A percentile compares a stretch with the other conserved stretches of the same genome.
Conservation (phyloP, 768 basidiomycete genomes). For the Dentipellis sp. region DNA sequence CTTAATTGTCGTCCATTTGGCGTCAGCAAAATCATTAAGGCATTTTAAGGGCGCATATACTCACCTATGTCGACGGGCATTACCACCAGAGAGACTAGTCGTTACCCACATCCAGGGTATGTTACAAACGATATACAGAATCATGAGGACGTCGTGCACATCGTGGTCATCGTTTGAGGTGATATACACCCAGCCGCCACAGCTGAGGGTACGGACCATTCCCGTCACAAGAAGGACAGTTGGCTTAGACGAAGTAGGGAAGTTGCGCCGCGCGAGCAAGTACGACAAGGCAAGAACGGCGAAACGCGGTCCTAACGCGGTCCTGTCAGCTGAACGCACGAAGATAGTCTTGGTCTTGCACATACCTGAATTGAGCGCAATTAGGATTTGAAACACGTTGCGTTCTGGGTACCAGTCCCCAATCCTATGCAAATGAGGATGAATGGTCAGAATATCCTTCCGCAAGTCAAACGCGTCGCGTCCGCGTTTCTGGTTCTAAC, state of each 20-base stretch:
- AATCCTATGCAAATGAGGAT: constrained; percentile 37
- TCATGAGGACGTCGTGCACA: constrained; percentile 82
- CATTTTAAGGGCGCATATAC: constrained; percentile 2
- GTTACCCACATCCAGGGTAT: constrained; percentile 82
- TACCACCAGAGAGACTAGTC: constrained; percentile 46
- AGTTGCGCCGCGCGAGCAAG: constrained; percentile 38
- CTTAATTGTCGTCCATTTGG: constrained; percentile 26
- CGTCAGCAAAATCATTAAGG: too few species aligned
- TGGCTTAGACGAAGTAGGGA: constrained; percentile 29
- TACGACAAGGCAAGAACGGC: constrained; percentile 57
- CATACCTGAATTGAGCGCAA: constrained; percentile 72
- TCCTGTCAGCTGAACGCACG: not conserved
- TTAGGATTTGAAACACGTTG: constrained; percentile 78
- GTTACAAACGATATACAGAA: constrained; percentile 75
- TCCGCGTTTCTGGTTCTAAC: too few species aligned
- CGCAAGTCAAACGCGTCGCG: not conserved
- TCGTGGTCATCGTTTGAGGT: constrained; percentile 81
- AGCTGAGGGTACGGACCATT: constrained; percentile 64
- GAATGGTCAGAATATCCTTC: not conserved
- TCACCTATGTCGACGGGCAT: constrained; percentile 44
- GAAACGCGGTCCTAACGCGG: constrained; percentile 49
- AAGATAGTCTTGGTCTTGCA: not conserved
- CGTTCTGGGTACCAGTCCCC: constrained; percentile 89
- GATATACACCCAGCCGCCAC: constrained; percentile 90
- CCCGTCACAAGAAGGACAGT: constrained; percentile 51